A percentile compares a stretch with the other conserved stretches of the same genome.
phyloP scores from a whole-genome alignment of 495 filamentous ascomycete species.

The Pseudotulostoma volvatum region DNA sequence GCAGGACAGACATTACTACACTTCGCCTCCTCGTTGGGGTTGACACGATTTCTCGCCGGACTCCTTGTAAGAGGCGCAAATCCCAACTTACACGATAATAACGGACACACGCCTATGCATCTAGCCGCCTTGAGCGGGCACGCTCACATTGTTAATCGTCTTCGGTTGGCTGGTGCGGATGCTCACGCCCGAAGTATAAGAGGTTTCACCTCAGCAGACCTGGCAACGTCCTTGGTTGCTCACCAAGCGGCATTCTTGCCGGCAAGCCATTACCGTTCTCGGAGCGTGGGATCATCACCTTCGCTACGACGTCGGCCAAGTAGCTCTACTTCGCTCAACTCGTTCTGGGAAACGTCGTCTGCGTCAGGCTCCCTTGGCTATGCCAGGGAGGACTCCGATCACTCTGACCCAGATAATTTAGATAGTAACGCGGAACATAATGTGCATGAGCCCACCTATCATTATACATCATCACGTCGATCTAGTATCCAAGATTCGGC shows the following conservation, averaged over 20 bases:
- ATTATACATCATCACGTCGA: conserved; percentile 29
- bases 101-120: conserved; percentile 72
- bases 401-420: conserved; percentile 20
- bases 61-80: conserved; percentile 68
- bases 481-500: conserved; percentile 25
- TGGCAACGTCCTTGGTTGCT: conserved; percentile 45
- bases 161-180: conserved; percentile 59
- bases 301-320: conserved; percentile 43
- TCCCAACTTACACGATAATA: conserved; percentile 57
- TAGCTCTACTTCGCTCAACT: conserved; percentile 48
- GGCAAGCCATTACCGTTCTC: conserved; percentile 37
- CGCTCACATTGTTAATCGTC: conserved; percentile 54
- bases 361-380: conserved; percentile 23
- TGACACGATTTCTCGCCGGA: conserved; percentile 62
- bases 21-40: conserved; percentile 58
- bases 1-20: conserved; percentile 74
- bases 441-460: conserved; percentile 16
- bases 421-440: conserved; percentile 22
- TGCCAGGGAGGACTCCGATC: conserved; percentile 33
- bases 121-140: conserved; percentile 66
- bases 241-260: conserved; percentile 38
- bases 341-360: conserved; percentile 43
- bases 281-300: conserved; percentile 37
- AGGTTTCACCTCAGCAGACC: conserved; percentile 55
- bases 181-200: conserved; percentile 51